Percentiles rank a stretch among this genome's conserved stretches.
phyloP scores from a whole-genome alignment of 768 basidiomycete species.

The Infundibulicybe gibba region DNA sequence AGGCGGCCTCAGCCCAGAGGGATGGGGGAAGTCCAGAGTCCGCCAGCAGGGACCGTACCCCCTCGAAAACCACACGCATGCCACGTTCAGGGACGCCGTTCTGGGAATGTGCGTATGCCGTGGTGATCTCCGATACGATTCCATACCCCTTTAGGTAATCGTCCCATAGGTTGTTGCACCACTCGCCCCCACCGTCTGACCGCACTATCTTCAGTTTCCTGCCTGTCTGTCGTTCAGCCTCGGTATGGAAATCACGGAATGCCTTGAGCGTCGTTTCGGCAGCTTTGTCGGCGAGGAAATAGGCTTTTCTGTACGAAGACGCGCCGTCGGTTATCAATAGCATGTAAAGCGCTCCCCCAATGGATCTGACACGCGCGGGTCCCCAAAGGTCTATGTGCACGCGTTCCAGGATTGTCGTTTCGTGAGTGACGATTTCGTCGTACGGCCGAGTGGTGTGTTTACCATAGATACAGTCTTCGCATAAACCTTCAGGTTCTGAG shows the following conservation, averaged over 20 bases:
- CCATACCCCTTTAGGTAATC: constrained; percentile 12
- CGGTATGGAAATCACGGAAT: constrained; percentile 7
- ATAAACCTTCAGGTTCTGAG: too few species aligned
- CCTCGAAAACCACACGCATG: constrained; percentile 16
- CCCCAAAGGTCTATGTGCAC: too few species aligned
- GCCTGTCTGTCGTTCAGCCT: constrained; percentile 13
- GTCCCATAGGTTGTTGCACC: constrained; percentile 15
- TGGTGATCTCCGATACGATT: constrained; percentile 14
- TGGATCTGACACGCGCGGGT: constrained; percentile 10
- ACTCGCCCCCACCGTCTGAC: constrained; percentile 24
- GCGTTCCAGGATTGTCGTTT: too few species aligned
- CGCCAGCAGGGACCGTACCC: constrained; percentile 12
- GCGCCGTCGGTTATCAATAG: constrained; percentile 18
- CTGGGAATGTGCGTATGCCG: constrained; percentile 19
- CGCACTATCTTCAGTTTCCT: constrained; percentile 8
- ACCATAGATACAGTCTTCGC: too few species aligned
- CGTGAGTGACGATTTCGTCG: too few species aligned
- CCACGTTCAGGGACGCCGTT: constrained; percentile 22
- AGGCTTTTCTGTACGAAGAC: constrained; percentile 6
- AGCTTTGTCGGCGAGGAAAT: constrained; percentile 18
- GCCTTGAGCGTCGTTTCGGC: constrained; percentile 10
- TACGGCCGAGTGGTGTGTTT: too few species aligned
- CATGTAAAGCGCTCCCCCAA: constrained; percentile 15
- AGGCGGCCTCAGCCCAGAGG: constrained; percentile 14
- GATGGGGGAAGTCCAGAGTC: constrained; percentile 12